phyloP scores from a whole-genome alignment of 148 eudicot genomes.

The Rheum nobile region DNA sequence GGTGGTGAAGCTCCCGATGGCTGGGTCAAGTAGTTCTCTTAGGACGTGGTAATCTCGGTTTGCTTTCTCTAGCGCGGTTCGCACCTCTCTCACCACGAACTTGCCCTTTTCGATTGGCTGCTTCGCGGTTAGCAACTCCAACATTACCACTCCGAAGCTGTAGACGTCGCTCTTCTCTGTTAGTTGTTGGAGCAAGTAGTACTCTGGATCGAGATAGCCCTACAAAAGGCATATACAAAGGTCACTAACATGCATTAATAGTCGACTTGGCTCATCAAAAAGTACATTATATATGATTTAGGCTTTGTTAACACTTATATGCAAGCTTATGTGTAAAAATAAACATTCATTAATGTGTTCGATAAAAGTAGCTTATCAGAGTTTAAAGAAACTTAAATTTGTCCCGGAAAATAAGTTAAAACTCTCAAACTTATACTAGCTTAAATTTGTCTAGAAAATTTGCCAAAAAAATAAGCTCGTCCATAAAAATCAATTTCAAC shows the following conservation, averaged over 20 bases:
- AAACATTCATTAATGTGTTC: too few species aligned
- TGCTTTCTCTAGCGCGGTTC: slow-evolving; percentile 28
- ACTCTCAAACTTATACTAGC: too few species aligned
- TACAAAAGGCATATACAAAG: slow-evolving; percentile 14
- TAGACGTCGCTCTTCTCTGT: slow-evolving; percentile 94
- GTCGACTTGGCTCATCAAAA: too few species aligned
- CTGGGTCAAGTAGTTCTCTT: slow-evolving; percentile 53
- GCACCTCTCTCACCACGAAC: slow-evolving; percentile 70
- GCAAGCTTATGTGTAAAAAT: too few species aligned
- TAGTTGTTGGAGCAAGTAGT: slow-evolving; percentile 85
- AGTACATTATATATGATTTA: too few species aligned
- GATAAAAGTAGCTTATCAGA: too few species aligned
- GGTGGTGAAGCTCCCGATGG: slow-evolving; percentile 19
- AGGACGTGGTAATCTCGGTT: slow-evolving; percentile 43
- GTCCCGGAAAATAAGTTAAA: too few species aligned
- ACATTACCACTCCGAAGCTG: slow-evolving; percentile 88
- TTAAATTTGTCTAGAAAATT: too few species aligned
- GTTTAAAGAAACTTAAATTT: too few species aligned
- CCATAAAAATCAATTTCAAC: too few species aligned
- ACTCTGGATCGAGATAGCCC: slow-evolving; percentile 98
- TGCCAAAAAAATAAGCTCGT: too few species aligned
- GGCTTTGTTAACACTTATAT: too few species aligned
- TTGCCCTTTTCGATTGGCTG: slow-evolving; percentile 91
- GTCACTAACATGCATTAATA: background rate
- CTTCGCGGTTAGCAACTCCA: slow-evolving; percentile 64